Percentiles rank a stretch among this genome's conserved stretches.
phyloP scores from a whole-genome alignment of 2,329 filamentous ascomycete species.

The Paraconiothyrium brasiliense region DNA sequence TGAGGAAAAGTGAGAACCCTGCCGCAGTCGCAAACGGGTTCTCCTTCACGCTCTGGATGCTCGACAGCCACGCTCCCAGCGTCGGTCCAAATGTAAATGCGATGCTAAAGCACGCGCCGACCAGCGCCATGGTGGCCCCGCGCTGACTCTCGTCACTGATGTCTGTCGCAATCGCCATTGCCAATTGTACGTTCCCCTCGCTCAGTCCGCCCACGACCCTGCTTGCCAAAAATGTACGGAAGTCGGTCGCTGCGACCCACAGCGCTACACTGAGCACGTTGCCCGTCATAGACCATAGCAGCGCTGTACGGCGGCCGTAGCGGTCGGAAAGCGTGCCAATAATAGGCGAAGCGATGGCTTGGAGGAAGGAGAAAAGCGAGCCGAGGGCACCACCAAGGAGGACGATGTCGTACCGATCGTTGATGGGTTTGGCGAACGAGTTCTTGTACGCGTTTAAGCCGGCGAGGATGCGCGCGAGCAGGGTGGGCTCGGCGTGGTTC shows the following conservation, averaged over 20 bases:
- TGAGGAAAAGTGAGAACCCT: constrained; percentile 83
- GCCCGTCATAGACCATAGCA: constrained; percentile 90
- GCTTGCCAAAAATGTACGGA: constrained; percentile 94
- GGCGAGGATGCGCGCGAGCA: constrained; percentile 80
- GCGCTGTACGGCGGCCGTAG: constrained; percentile 84
- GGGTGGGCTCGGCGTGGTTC: constrained; percentile 62
- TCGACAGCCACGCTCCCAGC: constrained; percentile 85
- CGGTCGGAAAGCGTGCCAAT: constrained; percentile 90
- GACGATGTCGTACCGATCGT: constrained; percentile 96
- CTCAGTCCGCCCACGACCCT: constrained; percentile 91
- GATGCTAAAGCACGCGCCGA: constrained; percentile 95
- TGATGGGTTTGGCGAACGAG: constrained; percentile 89
- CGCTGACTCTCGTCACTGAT: constrained; percentile 87
- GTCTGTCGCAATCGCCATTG: constrained; percentile 95
- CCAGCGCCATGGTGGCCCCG: constrained; percentile 93
- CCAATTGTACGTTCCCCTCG: constrained; percentile 96
- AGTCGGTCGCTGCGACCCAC: constrained; percentile 93
- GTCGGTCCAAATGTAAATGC: constrained; percentile 97
- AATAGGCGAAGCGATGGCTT: constrained; percentile 89
- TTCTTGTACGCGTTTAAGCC: constrained; percentile 96
- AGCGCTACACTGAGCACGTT: constrained; percentile 93
- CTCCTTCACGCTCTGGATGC: constrained; percentile 77
- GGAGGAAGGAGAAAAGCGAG: constrained; percentile 90
- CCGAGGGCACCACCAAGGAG: constrained; percentile 92
- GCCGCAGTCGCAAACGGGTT: constrained; percentile 96